Evolutionary conservation across 1,139 yeast genomes (phyloP).

Genomic region (Pichia sp.): DNA sequence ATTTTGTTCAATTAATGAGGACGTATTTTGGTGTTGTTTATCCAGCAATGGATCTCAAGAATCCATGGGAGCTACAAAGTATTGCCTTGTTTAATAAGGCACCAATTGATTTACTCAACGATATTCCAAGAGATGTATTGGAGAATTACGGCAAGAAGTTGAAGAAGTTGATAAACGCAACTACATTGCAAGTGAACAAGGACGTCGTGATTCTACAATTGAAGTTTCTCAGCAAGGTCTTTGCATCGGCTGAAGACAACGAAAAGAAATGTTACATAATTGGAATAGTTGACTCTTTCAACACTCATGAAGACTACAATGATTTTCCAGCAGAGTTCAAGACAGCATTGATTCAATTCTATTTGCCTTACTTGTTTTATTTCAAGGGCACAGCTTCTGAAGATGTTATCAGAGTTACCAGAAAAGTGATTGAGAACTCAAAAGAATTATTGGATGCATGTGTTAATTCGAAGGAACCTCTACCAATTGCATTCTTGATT

Average conservation of each 20-base stretch:
- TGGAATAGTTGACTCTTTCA: slow-evolving; percentile 1
- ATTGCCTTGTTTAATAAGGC: slow-evolving; percentile 12
- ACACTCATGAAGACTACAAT: slow-evolving; percentile 1
- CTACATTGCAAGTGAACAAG: slow-evolving; percentile 9
- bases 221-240: slow-evolving; percentile 5
- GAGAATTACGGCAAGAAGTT: slow-evolving; percentile 2
- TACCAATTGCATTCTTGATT: slow-evolving; percentile 9
- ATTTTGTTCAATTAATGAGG: slow-evolving; percentile 1
- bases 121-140: not conserved
- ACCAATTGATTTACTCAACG: slow-evolving; percentile 1
- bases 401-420: not conserved
- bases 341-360: slow-evolving; percentile 2
- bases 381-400: not conserved
- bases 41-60: slow-evolving; percentile 4
- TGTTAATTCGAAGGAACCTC: not conserved
- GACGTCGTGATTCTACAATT: slow-evolving; percentile 12
- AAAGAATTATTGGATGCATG: slow-evolving; percentile 2
- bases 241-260: not conserved
- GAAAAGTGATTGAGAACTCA: slow-evolving; percentile 1
- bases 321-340: slow-evolving; percentile 7
- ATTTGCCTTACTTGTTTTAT: slow-evolving; percentile 4
- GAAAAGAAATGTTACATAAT: not conserved
- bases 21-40: slow-evolving; percentile 9
- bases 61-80: slow-evolving; percentile 15
- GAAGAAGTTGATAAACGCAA: not conserved